Conservation (phyloP, 2,329 filamentous ascomycete genomes). For the Verticillium isaacii region DNA sequence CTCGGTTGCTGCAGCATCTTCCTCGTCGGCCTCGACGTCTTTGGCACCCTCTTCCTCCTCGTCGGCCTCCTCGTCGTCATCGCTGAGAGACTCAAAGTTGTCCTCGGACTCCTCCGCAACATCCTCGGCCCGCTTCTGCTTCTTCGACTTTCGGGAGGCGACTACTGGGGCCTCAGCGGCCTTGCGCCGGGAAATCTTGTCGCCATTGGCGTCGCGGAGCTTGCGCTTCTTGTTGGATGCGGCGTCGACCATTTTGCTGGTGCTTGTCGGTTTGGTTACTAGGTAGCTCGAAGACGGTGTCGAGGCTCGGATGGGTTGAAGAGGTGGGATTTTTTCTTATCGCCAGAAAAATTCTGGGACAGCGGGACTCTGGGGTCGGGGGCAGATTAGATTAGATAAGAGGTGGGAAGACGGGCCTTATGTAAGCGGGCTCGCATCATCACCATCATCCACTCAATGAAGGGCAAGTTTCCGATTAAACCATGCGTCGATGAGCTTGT, state of each 20-base stretch:
- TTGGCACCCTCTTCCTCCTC: constrained; percentile 20
- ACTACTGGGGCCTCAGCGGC: constrained; percentile 25
- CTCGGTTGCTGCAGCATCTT: constrained; percentile 9
- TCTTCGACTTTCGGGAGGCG: constrained; percentile 34
- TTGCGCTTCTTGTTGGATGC: constrained; percentile 38
- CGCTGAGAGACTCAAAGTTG: constrained; percentile 17
- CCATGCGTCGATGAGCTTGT: too few relatives aligned
- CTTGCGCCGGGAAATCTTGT: constrained; percentile 26
- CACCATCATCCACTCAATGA: neutral
- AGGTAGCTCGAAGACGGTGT: neutral
- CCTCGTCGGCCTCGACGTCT: constrained; percentile 21
- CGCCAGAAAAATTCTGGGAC: constrained; percentile 7
- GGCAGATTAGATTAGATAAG: neutral
- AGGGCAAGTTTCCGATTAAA: too few relatives aligned
- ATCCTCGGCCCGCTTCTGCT: constrained; percentile 30
- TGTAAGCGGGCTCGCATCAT: neutral
- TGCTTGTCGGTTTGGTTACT: neutral
- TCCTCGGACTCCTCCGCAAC: constrained; percentile 19
- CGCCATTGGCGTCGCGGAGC: constrained; percentile 24
- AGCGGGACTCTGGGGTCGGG: neutral
- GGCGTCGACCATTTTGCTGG: constrained; percentile 1
- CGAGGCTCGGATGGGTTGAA: neutral
- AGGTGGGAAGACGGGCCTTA: neutral
- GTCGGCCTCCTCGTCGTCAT: constrained; percentile 21
- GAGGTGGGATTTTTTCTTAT: constrained; percentile 12